These are phyloP conservation scores for Heimioporus punctisporus DNA, from an alignment of 1,284 basidiomycete genomes.

Conservation along the genomic window DNA sequence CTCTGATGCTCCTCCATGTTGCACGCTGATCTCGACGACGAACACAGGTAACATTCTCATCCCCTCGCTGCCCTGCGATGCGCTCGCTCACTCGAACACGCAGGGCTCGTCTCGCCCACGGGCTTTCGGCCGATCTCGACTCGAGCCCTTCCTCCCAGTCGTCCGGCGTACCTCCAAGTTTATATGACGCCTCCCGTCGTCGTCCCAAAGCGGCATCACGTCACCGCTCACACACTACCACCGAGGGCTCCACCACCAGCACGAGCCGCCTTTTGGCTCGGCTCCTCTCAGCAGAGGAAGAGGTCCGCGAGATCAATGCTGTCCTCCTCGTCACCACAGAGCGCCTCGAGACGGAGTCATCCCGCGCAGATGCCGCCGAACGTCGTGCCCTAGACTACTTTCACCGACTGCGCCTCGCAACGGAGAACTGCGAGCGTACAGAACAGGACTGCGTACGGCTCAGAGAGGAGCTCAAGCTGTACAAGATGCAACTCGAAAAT, in stretches of 20 bases:
- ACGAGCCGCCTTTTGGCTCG: constrained; percentile 38
- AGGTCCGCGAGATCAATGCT: constrained; percentile 40
- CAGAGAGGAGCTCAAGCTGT: constrained; percentile 45
- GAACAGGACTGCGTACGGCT: constrained; percentile 43
- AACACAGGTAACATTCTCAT: constrained; percentile 26
- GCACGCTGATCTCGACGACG: constrained; percentile 30
- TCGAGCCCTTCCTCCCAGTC: constrained; percentile 31
- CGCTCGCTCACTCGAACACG: not conserved
- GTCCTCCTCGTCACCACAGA: constrained; percentile 39
- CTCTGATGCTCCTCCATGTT: constrained; percentile 25
- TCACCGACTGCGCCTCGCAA: constrained; percentile 40
- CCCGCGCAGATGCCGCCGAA: constrained; percentile 47
- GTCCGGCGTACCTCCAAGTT: constrained; percentile 14
- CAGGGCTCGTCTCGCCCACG: constrained; percentile 27
- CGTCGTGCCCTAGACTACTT: constrained; percentile 46
- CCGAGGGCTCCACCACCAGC: constrained; percentile 26
- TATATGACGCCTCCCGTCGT: constrained; percentile 12
- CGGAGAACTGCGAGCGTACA: constrained; percentile 42
- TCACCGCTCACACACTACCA: constrained; percentile 26
- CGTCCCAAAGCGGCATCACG: constrained; percentile 28
- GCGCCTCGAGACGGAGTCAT: constrained; percentile 45
- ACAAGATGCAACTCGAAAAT: constrained; percentile 47
- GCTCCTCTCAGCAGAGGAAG: constrained; percentile 41
- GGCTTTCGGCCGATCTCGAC: constrained; percentile 33
- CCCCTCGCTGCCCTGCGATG: not conserved